Base-by-base conservation (phyloP, 2,329 filamentous ascomycete species). In the Mariannaea sp. region DNA sequence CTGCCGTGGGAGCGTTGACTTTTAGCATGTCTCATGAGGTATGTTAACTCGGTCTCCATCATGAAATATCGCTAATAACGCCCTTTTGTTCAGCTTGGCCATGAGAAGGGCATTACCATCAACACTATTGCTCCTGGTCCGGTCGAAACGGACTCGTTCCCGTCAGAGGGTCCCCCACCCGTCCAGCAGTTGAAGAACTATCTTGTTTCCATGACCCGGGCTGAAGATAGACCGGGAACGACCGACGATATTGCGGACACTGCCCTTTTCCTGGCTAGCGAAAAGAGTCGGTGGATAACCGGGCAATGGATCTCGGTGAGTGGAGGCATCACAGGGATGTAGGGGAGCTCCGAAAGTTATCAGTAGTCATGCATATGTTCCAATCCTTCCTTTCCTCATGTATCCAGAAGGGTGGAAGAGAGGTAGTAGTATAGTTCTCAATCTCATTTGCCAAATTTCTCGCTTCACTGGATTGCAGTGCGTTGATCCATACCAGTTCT, bases 51-150 rank as follows among this genome's bases (percentile, higher is more conserved):
- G 2, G 8, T 5, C 1, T 8, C 9, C 3, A 5, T 3, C 14
- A n/a, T 17, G 5, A 5, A 2, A 1, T n/a, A 12, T 13, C 9
- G 16, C 38, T 48, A 32, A 48, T 36, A 24, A 24, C 5, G n/a
- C n/a, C n/a, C 16, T 7, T 36, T 7, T 8, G 9, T 2, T 17
- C 8, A 57, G 53, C 35, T 59, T 16, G 58, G 56, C 1, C 58
- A 54, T 14, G 48, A 49, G 13, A 57, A 52, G 32, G 27, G 47
- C 27, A 55, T 61, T 47, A 76, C 73, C 0, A 66, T 76, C 39
- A 76, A 76, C 51, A 71, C 71, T 7, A 57, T 76, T n/a, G 67
- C 69, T 0, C 74, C 73, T 0, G 74, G 74, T 0, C 68, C 70
- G 5, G 67, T 70, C 6, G 36, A 32, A 6, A 75, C 73, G 9